Evolutionary conservation across 371 early-diverging fungal genomes (phyloP), one percentile per base, ranked within the genome.

Genomic region (Saksenaea vasiformis): DNA sequence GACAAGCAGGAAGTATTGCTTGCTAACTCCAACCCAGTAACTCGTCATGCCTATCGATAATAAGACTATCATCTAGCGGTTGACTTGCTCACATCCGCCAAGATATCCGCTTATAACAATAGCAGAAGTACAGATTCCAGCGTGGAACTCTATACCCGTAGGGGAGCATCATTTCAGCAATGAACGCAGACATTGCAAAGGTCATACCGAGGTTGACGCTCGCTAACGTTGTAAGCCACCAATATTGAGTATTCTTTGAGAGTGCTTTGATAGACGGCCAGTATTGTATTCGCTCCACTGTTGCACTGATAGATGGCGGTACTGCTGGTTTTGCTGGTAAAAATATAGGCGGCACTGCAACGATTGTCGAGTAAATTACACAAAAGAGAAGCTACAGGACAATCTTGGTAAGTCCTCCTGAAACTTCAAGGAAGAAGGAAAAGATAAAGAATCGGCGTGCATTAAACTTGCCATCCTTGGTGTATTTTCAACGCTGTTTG

Each of bases 61-160:
- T 47, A 8, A 47, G 19, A 10, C 5, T 47, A 3, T 22, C 22
- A 31, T 31, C 4, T 7, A 7, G 7, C 31, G 7, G 31, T 31
- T 31, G 7, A 31, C 7, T 31, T 31, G 31, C 31, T 53, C 36
- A 68, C 58, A n/a, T 51, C 73, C 79, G 15, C 79, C 76, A 24
- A 70, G n/a, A n/a, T 56, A 71, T 0, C 76, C 79, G 7, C 60
- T 56, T 5, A 78, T 28, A 5, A 68, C 63, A 5, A 74, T 44
- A 1, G 71, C 5, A 2, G 71, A 56, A 0, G 67, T 68, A 19
- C 69, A 70, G 3, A 79, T 26, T 7, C 80, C 80, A 8, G 73
- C 61, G 37, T 77, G 66, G 22, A 69, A 65, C 14, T 74, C 76
- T 71, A 41, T 80, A 80, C 13, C 77, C 77, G 47, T 68, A 75